Base-by-base conservation (phyloP, 176 grass and related monocot genomes). In the Eremochloa ophiuroides region DNA sequence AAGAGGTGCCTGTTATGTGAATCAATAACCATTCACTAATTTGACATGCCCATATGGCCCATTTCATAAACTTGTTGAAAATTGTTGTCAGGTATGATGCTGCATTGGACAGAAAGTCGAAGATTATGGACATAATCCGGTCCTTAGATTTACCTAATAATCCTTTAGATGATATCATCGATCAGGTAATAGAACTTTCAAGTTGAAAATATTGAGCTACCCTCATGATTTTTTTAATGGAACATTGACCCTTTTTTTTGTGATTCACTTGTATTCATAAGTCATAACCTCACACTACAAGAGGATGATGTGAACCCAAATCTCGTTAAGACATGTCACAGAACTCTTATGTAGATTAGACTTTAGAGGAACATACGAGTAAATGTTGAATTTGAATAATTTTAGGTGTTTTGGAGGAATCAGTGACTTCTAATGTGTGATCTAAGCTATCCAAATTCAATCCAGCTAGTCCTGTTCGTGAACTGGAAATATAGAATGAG, bases 111-210 rank as follows among this genome's bases (percentile, higher is more conserved):
- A 87, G 95, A 11, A 98, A 95, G 77, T 87, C 38, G 9, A 95
- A 95, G 56, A 95, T 98, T 89, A 65, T 93, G 28, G 92, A 91
- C 44, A 93, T 98, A 43, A 98, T 98, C 2, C 90, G 88, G 27
- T 93, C 95, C 16, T 91, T 98, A 85, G 92, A 98, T 88, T 88
- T 98, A 69, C 95, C 95, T 44, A 94, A 93, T 73, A 98, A 98
- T 89, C 95, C 95, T 86, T 86, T 98, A 38, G 95, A 95, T 91
- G 95, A 95, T 86, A 85, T 98, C 76, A 93, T 98, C 44, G 95
- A 98, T 93, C 92, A 95, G 94, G 94, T 97, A 88, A 83, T 28
- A 25, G 33, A 56, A 16, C 77, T 73, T 72, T 89, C 71, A 62
- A 48, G 7, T 41, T 46, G 59, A 39, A 4, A 50, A 29, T 35